Conservation (phyloP, 2,329 filamentous ascomycete genomes). For the Phyllosticta paracitricarpa region DNA sequence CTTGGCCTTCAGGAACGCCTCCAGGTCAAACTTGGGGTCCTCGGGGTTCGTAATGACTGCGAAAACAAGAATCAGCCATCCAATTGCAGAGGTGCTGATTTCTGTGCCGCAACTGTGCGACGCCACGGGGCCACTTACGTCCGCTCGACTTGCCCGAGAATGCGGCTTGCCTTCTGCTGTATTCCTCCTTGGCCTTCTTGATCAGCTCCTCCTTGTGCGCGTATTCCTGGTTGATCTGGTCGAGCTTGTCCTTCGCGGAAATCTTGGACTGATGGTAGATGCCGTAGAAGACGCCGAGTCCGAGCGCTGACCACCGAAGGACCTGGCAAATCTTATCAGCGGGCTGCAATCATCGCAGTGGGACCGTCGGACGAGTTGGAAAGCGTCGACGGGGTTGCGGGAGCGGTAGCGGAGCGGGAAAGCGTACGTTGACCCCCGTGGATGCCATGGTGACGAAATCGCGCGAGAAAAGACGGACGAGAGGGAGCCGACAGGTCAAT, state of each 20-base stretch:
- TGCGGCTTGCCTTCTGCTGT: slow-evolving; percentile 62
- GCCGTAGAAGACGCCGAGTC: slow-evolving; percentile 87
- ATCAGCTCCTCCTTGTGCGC: slow-evolving; percentile 87
- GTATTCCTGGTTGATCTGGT: slow-evolving; percentile 70
- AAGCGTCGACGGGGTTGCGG: slow-evolving; percentile 2
- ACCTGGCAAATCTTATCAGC: slow-evolving; percentile 49
- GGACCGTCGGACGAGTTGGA: neutral
- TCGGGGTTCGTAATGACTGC: slow-evolving; percentile 51
- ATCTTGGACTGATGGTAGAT: slow-evolving; percentile 86
- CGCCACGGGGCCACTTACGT: slow-evolving; percentile 22
- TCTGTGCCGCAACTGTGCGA: slow-evolving; percentile 19
- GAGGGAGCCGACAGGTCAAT: slow-evolving; percentile 9
- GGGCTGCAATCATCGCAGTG: neutral
- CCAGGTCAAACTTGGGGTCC: slow-evolving; percentile 87
- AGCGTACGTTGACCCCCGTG: slow-evolving; percentile 42
- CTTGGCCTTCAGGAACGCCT: slow-evolving; percentile 66
- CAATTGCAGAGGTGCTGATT: neutral
- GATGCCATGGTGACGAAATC: slow-evolving; percentile 9
- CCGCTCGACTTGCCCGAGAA: slow-evolving; percentile 21
- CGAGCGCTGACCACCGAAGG: slow-evolving; percentile 91
- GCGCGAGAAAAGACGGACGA: slow-evolving; percentile 1
- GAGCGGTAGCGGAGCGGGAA: slow-evolving; percentile 3
- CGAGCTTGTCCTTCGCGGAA: slow-evolving; percentile 57
- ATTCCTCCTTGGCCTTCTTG: slow-evolving; percentile 85
- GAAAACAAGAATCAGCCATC: neutral